phyloP scores from a whole-genome alignment of 2,329 filamentous ascomycete species.

The Colletotrichum gigasporum region DNA sequence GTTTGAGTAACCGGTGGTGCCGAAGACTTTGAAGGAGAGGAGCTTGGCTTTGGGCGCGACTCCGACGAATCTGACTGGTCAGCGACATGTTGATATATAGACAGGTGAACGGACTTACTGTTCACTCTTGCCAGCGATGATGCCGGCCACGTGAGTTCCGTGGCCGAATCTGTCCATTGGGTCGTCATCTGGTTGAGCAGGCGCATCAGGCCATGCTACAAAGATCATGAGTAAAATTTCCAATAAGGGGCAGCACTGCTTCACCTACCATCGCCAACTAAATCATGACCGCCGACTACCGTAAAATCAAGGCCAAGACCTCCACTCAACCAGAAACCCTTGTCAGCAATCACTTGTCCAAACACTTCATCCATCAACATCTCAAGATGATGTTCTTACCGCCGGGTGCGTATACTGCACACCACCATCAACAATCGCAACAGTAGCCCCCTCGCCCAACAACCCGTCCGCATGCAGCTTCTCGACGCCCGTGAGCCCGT shows the following conservation, averaged over 20 bases:
- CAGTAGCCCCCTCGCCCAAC: slow-evolving; percentile 46
- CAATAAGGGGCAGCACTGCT: not conserved
- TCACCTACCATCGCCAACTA: slow-evolving; percentile 16
- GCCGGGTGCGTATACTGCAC: slow-evolving; percentile 50
- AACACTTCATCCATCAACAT: too few relatives aligned
- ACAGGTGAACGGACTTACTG: not conserved
- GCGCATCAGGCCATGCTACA: slow-evolving; percentile 10
- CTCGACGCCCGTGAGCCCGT: slow-evolving; percentile 50
- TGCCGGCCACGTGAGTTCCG: slow-evolving; percentile 41
- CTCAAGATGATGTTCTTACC: slow-evolving; percentile 33
- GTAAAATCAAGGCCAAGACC: not conserved
- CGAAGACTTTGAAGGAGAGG: slow-evolving; percentile 40
- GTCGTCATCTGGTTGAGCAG: slow-evolving; percentile 3
- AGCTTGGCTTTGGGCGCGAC: slow-evolving; percentile 41
- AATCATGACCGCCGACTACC: slow-evolving; percentile 12
- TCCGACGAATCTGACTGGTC: slow-evolving; percentile 28
- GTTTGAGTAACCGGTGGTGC: slow-evolving; percentile 24
- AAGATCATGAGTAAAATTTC: not conserved
- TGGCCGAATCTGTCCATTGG: slow-evolving; percentile 6
- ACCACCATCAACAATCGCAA: slow-evolving; percentile 52
- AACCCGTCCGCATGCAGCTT: slow-evolving; percentile 48
- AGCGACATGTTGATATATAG: not conserved
- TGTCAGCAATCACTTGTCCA: too few relatives aligned
- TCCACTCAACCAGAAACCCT: not conserved
- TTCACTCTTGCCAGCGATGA: slow-evolving; percentile 39